Evolutionary conservation across 2,329 filamentous ascomycete genomes (phyloP).

Genomic region (Orbilia oligospora): DNA sequence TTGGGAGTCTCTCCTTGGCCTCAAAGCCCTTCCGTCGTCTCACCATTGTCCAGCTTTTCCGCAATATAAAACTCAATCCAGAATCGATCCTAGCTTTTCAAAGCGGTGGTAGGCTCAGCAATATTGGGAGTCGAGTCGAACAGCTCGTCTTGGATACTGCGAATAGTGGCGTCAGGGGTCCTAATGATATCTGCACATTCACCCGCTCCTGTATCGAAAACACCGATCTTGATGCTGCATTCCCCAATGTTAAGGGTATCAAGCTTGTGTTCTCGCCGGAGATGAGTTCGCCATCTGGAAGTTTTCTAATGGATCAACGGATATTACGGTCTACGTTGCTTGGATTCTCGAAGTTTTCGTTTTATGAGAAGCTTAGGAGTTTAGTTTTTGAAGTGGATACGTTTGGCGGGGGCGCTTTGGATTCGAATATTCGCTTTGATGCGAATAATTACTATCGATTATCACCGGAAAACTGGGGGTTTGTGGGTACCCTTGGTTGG

Average conservation of each 20-base stretch:
- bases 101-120: slow-evolving; percentile 2
- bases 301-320: background rate
- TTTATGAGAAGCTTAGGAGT: background rate
- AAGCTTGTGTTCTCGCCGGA: slow-evolving; percentile 2
- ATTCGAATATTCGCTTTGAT: background rate
- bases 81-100: slow-evolving; percentile 33
- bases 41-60: slow-evolving; percentile 19
- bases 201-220: background rate
- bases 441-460: background rate
- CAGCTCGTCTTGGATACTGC: background rate
- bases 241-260: background rate
- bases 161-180: background rate
- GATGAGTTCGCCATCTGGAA: background rate
- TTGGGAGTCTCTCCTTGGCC: slow-evolving; percentile 24
- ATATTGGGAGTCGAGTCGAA: background rate
- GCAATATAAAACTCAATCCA: slow-evolving; percentile 5
- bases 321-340: background rate
- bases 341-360: background rate
- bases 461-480: background rate
- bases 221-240: background rate
- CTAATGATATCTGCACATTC: background rate
- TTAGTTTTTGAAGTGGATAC: background rate
- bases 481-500: background rate
- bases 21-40: slow-evolving; percentile 29
- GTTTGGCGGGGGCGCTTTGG: background rate